Conservation (phyloP, 2,329 filamentous ascomycete genomes). For the Ceratocystis papillata region DNA sequence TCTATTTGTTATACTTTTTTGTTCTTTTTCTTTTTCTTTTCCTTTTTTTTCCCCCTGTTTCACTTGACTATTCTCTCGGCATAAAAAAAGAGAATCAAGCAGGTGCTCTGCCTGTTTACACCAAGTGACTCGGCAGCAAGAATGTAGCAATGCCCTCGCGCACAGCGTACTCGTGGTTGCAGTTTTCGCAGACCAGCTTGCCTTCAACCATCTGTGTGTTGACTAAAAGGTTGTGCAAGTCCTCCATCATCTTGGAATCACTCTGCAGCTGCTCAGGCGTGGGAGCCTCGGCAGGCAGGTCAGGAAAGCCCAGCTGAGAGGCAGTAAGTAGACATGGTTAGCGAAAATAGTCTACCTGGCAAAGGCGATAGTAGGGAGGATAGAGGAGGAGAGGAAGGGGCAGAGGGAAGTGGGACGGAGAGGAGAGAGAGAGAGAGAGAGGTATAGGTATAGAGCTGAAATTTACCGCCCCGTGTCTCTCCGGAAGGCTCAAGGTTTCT, state of each 20-base stretch:
- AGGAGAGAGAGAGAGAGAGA: no score
- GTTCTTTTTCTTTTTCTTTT: background rate
- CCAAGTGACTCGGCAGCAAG: conserved; percentile 82
- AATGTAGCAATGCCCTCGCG: conserved; percentile 98
- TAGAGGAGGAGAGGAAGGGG: conserved; percentile 20
- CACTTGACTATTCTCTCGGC: no score
- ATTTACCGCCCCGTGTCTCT: no score
- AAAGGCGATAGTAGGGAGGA: background rate
- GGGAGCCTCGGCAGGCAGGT: conserved; percentile 55
- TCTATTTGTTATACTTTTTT: no score
- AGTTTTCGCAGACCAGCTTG: conserved; percentile 80
- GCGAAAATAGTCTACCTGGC: background rate
- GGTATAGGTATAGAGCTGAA: no score
- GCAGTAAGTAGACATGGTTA: background rate
- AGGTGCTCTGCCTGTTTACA: conserved; percentile 34
- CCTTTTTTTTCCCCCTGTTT: background rate
- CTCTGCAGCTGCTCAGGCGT: conserved; percentile 49
- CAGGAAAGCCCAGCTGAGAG: conserved; percentile 63
- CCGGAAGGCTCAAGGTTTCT: no score
- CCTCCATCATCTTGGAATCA: conserved; percentile 60
- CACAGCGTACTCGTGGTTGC: conserved; percentile 85
- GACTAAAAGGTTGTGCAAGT: conserved; percentile 70
- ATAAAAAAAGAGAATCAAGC: background rate
- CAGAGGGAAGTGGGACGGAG: background rate
- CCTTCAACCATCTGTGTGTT: conserved; percentile 86